A percentile compares a stretch with the other conserved stretches of the same genome.
These are phyloP conservation scores for Termitomyces sp. DNA, from an alignment of 768 basidiomycete species.

Conservation along the genomic window DNA sequence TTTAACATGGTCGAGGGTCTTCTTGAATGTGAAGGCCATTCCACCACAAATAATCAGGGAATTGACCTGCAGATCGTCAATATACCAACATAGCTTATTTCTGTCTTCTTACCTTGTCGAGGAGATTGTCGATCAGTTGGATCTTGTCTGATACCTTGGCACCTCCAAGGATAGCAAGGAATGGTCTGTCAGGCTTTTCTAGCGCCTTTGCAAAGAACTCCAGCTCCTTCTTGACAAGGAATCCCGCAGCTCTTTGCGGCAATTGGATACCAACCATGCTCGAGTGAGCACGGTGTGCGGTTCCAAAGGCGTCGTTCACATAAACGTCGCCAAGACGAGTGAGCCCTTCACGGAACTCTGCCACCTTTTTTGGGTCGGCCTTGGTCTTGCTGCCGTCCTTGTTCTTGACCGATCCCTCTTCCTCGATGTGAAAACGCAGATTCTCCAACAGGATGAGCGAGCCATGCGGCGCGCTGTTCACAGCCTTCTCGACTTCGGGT, in stretches of 20 bases:
- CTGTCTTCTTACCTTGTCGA: constrained; percentile 71
- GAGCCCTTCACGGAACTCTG: constrained; percentile 81
- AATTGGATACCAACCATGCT: constrained; percentile 98
- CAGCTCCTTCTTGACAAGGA: constrained; percentile 97
- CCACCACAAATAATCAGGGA: constrained; percentile 95
- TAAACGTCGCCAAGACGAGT: constrained; percentile 94
- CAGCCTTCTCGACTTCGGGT: constrained; percentile 72
- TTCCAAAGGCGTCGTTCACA: constrained; percentile 98
- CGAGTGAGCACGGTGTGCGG: constrained; percentile 96
- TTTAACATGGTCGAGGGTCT: constrained; percentile 74
- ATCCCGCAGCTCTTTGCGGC: constrained; percentile 87
- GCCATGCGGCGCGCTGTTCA: constrained; percentile 58
- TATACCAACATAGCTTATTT: neutral
- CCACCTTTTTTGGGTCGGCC: constrained; percentile 77
- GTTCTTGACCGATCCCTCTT: constrained; percentile 93
- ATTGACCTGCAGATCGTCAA: constrained; percentile 59
- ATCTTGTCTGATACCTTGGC: constrained; percentile 99
- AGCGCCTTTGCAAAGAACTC: constrained; percentile 98
- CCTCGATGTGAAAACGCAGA: constrained; percentile 96
- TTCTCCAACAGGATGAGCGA: constrained; percentile 92
- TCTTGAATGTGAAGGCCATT: constrained; percentile 99
- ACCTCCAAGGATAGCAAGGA: constrained; percentile 97
- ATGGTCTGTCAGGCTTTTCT: constrained; percentile 89
- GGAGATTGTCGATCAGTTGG: constrained; percentile 96
- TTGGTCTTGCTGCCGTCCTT: constrained; percentile 93